Percentiles rank a stretch among this genome's conserved stretches.
Conservation (phyloP, 441 rosid species). For the Breynia disticha region DNA sequence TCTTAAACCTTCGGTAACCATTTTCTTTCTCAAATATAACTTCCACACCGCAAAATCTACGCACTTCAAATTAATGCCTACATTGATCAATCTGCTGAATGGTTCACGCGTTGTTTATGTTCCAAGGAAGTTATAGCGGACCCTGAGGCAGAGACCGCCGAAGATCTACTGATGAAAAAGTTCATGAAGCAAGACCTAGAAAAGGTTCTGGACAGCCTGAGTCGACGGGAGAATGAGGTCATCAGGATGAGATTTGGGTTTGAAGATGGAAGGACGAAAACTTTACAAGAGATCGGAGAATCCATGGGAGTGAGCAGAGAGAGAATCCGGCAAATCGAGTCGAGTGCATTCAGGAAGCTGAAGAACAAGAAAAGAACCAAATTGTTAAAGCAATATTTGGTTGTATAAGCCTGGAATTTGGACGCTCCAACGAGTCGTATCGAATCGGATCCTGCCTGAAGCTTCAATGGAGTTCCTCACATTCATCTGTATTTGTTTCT, state of each 20-base stretch:
- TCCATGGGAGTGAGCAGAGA: slow-evolving; percentile 74
- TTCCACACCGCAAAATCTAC: too few species aligned
- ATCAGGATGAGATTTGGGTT: slow-evolving; percentile 82
- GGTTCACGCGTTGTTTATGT: background rate
- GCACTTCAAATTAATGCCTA: too few species aligned
- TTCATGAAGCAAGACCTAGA: slow-evolving; percentile 75
- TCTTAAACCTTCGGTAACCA: slow-evolving; percentile 72
- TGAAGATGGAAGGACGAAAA: slow-evolving; percentile 81
- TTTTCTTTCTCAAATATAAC: background rate
- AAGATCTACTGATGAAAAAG: slow-evolving; percentile 50
- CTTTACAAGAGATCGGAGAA: slow-evolving; percentile 92
- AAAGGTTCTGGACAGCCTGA: slow-evolving; percentile 61
- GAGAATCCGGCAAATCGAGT: slow-evolving; percentile 80
- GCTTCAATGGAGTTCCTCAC: background rate
- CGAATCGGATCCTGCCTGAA: slow-evolving; percentile 13
- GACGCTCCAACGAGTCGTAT: background rate
- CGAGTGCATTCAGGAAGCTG: slow-evolving; percentile 66
- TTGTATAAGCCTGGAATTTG: slow-evolving; percentile 17
- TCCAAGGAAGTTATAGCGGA: slow-evolving; percentile 71
- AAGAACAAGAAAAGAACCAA: slow-evolving; percentile 68
- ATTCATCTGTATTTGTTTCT: slow-evolving; percentile 5
- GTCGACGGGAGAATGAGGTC: slow-evolving; percentile 68
- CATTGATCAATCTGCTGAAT: too few species aligned
- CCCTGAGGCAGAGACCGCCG: slow-evolving; percentile 67
- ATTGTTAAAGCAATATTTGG: slow-evolving; percentile 61